Percentiles rank a stretch among this genome's conserved stretches.
These are phyloP conservation scores for Quercus engelmannii DNA, from an alignment of 306 rosid genomes.

Conservation along the genomic window DNA sequence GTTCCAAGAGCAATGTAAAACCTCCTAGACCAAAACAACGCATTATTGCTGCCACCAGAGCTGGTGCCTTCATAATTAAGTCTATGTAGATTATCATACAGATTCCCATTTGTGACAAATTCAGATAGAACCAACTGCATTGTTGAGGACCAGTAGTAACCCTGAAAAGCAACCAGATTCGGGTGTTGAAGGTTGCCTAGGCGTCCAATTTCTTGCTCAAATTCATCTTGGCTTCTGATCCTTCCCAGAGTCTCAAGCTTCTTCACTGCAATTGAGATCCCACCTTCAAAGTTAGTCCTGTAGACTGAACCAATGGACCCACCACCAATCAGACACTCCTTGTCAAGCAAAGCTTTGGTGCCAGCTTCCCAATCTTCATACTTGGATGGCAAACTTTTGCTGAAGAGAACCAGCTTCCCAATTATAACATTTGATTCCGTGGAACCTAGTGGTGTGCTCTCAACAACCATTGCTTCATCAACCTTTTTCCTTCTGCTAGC, in stretches of 20 bases:
- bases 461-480: constrained; percentile 55
- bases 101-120: constrained; percentile 77
- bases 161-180: constrained; percentile 80
- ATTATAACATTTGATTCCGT: constrained; percentile 75
- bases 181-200: constrained; percentile 74
- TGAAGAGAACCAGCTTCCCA: constrained; percentile 94
- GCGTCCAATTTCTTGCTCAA: constrained; percentile 87
- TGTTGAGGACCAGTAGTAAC: constrained; percentile 92
- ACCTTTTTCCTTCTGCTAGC: constrained; percentile 54
- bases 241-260: constrained; percentile 93
- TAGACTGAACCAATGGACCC: constrained; percentile 92
- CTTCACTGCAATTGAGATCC: constrained; percentile 89
- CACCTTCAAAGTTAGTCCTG: constrained; percentile 80
- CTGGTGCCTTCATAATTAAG: constrained; percentile 74
- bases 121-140: constrained; percentile 92
- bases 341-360: constrained; percentile 88
- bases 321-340: constrained; percentile 84
- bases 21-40: constrained; percentile 75
- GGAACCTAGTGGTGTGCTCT: constrained; percentile 87
- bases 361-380: constrained; percentile 99
- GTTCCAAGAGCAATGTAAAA: constrained; percentile 84
- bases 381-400: constrained; percentile 89
- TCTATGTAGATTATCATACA: constrained; percentile 85
- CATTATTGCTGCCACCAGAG: constrained; percentile 61
- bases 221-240: constrained; percentile 88